A percentile compares a stretch with the other conserved stretches of the same genome.
These are phyloP conservation scores for Naganishia albida DNA, from an alignment of 1,284 basidiomycete species.

Conservation along the genomic window DNA sequence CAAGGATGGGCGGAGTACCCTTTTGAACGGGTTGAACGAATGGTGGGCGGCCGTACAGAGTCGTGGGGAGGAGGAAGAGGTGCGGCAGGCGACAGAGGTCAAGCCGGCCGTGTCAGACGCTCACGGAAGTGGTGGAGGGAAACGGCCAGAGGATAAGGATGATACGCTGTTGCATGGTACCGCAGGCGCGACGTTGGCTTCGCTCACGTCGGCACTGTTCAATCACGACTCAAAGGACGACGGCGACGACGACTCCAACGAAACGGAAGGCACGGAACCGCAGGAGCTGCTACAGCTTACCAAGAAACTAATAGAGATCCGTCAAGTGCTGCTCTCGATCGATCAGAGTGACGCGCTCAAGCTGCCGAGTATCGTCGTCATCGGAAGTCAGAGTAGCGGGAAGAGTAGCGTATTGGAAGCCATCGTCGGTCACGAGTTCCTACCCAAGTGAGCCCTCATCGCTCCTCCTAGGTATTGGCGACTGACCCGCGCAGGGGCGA, in stretches of 20 bases:
- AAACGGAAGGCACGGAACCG: conserved; percentile 39
- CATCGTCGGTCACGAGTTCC: conserved; percentile 95
- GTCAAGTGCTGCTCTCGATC: conserved; percentile 87
- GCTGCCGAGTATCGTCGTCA: conserved; percentile 94
- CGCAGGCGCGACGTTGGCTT: conserved; percentile 14
- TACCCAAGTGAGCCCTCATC: conserved; percentile 77
- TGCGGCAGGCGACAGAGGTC: background rate
- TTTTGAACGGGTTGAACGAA: conserved; percentile 35
- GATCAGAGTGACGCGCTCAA: conserved; percentile 94
- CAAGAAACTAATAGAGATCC: conserved; percentile 91
- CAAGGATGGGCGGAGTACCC: conserved; percentile 8
- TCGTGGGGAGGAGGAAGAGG: conserved; percentile 5
- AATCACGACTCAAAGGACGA: conserved; percentile 17
- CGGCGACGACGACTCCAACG: conserved; percentile 12
- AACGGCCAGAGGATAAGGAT: conserved; percentile 38
- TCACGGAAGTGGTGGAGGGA: conserved; percentile 40
- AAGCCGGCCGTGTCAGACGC: conserved; percentile 19
- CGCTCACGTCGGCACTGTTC: conserved; percentile 10
- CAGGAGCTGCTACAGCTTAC: conserved; percentile 80
- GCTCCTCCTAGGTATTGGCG: background rate
- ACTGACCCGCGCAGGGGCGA: conserved; percentile 67
- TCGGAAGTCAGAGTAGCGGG: conserved; percentile 96
- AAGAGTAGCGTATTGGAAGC: conserved; percentile 97
- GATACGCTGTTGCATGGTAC: conserved; percentile 1
- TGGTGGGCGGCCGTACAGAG: conserved; percentile 49